A percentile compares a stretch with the other conserved stretches of the same genome.
These are phyloP conservation scores for Juglanconis sp. DNA, from an alignment of 2,329 filamentous ascomycete species.

Conservation along the genomic window DNA sequence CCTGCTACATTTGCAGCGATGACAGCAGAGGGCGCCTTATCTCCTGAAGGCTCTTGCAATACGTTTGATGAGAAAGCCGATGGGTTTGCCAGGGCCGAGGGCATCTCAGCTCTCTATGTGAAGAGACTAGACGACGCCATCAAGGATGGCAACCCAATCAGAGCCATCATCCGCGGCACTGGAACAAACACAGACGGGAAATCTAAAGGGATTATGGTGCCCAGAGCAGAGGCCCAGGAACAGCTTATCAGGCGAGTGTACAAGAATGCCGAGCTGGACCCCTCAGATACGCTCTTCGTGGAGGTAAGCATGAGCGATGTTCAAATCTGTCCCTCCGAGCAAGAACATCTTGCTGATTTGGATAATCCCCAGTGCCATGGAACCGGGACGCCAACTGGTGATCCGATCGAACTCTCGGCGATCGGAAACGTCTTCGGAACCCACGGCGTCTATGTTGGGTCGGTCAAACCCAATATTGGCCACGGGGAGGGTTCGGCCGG, in stretches of 20 bases:
- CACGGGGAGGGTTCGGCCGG: conserved; percentile 35
- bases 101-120: conserved; percentile 50
- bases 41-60: conserved; percentile 21
- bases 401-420: conserved; percentile 37
- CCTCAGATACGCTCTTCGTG: conserved; percentile 28
- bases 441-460: conserved; percentile 18
- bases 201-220: conserved; percentile 54
- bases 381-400: conserved; percentile 42
- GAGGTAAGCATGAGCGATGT: conserved; percentile 15
- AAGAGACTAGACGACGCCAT: conserved; percentile 38
- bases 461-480: conserved; percentile 37
- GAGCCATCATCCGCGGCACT: conserved; percentile 47
- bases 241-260: conserved; percentile 31
- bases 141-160: conserved; percentile 44
- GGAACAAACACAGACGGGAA: conserved; percentile 55
- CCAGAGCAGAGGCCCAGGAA: conserved; percentile 38
- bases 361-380: conserved; percentile 33
- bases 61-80: conserved; percentile 34
- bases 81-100: conserved; percentile 62
- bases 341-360: no score
- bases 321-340: no score
- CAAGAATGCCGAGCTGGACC: conserved; percentile 26
- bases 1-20: conserved; percentile 25
- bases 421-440: conserved; percentile 31
- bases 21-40: conserved; percentile 18